These are phyloP conservation scores for Verticillium albo-atrum DNA, from an alignment of 2,329 filamentous ascomycete genomes.

Conservation along the genomic window DNA sequence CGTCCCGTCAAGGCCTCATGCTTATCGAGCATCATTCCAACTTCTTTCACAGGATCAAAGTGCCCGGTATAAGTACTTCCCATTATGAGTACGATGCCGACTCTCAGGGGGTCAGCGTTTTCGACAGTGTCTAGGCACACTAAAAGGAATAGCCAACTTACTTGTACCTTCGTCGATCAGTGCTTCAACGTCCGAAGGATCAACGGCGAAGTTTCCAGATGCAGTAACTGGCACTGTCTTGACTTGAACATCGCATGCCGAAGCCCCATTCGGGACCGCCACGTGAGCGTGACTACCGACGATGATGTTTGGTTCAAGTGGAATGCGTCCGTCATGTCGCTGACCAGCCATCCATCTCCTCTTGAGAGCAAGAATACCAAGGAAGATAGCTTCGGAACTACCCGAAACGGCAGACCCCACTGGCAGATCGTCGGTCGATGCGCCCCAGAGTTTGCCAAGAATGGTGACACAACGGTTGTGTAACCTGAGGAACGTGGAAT, in stretches of 20 bases:
- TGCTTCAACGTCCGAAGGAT: neutral
- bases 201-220: neutral
- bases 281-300: neutral
- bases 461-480: neutral
- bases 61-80: neutral
- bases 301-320: neutral
- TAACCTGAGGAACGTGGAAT: neutral
- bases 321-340: too few species aligned
- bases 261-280: neutral
- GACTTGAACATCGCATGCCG: neutral
- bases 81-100: neutral
- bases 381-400: neutral
- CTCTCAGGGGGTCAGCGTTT: neutral
- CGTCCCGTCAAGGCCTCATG: neutral
- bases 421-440: neutral
- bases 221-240: neutral
- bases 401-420: neutral
- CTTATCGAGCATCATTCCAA: neutral
- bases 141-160: neutral
- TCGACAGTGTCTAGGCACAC: neutral
- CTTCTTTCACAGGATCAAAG: neutral
- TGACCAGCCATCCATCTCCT: neutral
- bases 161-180: neutral
- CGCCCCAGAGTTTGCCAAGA: neutral
- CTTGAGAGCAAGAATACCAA: neutral